A percentile compares a stretch with the other conserved stretches of the same genome.
Conservation (phyloP, 2,329 filamentous ascomycete species). For the Xylariales sp. region DNA sequence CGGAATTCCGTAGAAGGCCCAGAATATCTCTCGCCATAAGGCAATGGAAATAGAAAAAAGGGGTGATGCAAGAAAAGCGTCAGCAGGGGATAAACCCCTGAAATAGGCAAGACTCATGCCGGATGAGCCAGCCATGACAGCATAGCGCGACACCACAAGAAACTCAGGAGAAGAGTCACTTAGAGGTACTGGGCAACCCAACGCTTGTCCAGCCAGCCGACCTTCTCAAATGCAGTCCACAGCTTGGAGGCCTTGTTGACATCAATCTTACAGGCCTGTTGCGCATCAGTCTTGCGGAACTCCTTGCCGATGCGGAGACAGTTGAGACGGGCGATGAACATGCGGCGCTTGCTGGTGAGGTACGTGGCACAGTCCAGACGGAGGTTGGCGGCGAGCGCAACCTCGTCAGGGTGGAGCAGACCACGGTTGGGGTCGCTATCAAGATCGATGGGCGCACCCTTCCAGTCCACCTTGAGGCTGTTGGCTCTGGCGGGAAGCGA, state of each 20-base stretch:
- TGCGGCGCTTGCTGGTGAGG: conserved; percentile 85
- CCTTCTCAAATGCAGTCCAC: conserved; percentile 83
- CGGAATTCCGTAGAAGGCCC: no score
- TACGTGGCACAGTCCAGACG: conserved; percentile 85
- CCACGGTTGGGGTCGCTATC: conserved; percentile 64
- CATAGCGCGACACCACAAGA: no score
- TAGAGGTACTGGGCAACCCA: conserved; percentile 36
- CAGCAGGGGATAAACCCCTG: no score
- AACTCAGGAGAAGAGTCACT: no score
- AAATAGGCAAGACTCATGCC: no score
- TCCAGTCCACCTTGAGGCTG: conserved; percentile 82
- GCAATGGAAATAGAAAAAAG: no score
- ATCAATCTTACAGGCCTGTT: conserved; percentile 96
- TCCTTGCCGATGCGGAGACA: conserved; percentile 67
- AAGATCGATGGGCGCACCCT: conserved; percentile 74
- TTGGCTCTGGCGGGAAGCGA: conserved; percentile 65
- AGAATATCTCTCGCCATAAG: no score
- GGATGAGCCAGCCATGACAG: conserved; percentile 12
- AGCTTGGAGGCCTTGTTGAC: conserved; percentile 96
- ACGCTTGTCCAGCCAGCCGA: conserved; percentile 69
- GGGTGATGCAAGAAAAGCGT: no score
- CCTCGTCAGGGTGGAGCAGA: conserved; percentile 74
- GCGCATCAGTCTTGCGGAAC: conserved; percentile 92
- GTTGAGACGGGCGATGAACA: conserved; percentile 74
- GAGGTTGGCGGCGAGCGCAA: conserved; percentile 70